A percentile compares a stretch with the other conserved stretches of the same genome.
phyloP scores from a whole-genome alignment of 495 filamentous ascomycete species.

The Neurospora sp. region DNA sequence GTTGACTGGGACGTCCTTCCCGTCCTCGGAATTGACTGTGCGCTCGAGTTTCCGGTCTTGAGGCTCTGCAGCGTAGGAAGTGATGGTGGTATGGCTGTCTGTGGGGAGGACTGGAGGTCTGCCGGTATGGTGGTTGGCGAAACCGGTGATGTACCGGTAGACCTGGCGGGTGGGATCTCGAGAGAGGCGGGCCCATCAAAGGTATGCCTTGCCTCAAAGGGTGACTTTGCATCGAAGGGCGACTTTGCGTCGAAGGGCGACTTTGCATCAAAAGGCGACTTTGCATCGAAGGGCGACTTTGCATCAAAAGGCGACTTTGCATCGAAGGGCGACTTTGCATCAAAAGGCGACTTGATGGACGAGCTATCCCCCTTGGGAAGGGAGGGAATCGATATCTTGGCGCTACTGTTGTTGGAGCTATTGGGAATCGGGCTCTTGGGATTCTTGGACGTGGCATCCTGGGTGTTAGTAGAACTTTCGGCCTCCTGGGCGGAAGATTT shows the following conservation, averaged over 20 bases:
- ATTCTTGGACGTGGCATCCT: constrained; percentile 25
- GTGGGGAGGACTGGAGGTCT: constrained; percentile 28
- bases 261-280: background rate
- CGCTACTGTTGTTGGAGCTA: constrained; percentile 21
- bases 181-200: background rate
- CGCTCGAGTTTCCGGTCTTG: constrained; percentile 41
- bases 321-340: background rate
- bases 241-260: background rate
- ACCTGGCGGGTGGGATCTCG: background rate
- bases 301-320: background rate
- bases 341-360: constrained; percentile 24
- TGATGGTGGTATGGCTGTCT: constrained; percentile 45
- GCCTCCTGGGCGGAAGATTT: constrained; percentile 43
- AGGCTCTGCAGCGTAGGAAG: constrained; percentile 43
- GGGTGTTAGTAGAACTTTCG: constrained; percentile 19
- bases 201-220: background rate
- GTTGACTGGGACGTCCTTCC: constrained; percentile 22
- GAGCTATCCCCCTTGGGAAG: constrained; percentile 25
- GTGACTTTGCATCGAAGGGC: background rate
- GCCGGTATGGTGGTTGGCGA: constrained; percentile 15
- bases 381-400: constrained; percentile 27
- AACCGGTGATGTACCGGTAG: background rate
- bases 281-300: background rate
- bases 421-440: constrained; percentile 18
- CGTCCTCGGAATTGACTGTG: constrained; percentile 38